Evolutionary conservation across 139 green algal species (phyloP).

Genomic region (Desmodesmus armatus): DNA sequence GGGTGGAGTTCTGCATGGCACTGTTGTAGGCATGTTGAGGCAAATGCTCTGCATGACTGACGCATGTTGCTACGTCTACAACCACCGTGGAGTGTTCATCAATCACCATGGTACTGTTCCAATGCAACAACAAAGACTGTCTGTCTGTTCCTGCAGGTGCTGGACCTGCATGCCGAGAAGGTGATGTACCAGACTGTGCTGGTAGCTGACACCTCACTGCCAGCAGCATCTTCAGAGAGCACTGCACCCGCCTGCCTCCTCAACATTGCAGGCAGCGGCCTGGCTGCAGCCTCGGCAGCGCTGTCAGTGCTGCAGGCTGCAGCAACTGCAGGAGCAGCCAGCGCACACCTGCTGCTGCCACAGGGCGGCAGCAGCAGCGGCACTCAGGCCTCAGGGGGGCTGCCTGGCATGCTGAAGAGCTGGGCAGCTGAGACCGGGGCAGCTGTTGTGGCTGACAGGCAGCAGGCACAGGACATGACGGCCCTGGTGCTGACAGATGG

Average conservation of each 20-base stretch:
- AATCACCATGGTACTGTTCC: too few relatives aligned
- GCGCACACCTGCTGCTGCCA: background rate
- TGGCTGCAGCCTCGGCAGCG: background rate
- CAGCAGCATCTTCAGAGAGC: background rate
- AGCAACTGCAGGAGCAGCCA: background rate
- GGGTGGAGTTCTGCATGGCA: background rate
- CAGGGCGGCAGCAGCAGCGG: background rate
- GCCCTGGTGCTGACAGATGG: background rate
- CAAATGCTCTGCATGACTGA: background rate
- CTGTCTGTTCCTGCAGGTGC: background rate
- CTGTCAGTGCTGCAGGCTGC: slow-evolving; percentile 50
- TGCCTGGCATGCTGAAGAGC: slow-evolving; percentile 35
- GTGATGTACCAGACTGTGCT: slow-evolving; percentile 5
- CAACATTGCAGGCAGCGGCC: background rate
- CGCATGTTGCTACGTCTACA: background rate
- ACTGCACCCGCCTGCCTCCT: background rate
- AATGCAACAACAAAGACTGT: background rate
- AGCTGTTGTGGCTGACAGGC: background rate
- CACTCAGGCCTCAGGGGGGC: background rate
- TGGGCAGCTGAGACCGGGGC: slow-evolving; percentile 32
- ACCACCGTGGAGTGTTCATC: too few relatives aligned
- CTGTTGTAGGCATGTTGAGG: background rate
- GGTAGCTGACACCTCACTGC: background rate
- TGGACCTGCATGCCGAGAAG: slow-evolving; percentile 28
- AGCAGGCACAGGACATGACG: background rate